A percentile compares a stretch with the other conserved stretches of the same genome.
Conservation (phyloP, 352 stramenopile species). For the Pythium rhizo-oryzae region DNA sequence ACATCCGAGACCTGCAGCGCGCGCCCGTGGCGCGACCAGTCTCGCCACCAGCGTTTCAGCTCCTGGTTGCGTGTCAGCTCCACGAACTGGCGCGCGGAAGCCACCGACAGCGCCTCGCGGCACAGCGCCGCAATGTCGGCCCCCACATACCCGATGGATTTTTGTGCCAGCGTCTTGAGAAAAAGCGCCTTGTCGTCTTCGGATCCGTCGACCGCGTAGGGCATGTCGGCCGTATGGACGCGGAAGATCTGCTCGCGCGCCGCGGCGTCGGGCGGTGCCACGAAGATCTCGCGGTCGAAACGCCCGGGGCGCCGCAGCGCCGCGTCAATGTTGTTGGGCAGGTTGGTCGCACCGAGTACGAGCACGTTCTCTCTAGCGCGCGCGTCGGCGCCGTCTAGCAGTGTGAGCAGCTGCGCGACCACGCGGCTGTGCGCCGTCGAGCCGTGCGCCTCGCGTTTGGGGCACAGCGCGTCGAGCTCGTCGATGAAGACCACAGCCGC, state of each 20-base stretch:
- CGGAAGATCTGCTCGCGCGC: slow-evolving; percentile 66
- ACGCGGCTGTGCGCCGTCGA: slow-evolving; percentile 70
- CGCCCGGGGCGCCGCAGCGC: slow-evolving; percentile 75
- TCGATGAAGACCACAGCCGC: slow-evolving; percentile 94
- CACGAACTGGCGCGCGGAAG: slow-evolving; percentile 67
- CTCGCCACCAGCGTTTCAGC: slow-evolving; percentile 57
- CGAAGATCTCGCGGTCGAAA: slow-evolving; percentile 81
- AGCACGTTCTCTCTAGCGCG: slow-evolving; percentile 86
- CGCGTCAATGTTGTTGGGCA: slow-evolving; percentile 92
- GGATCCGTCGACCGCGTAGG: slow-evolving; percentile 26
- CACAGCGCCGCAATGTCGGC: slow-evolving; percentile 81
- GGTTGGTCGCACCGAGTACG: slow-evolving; percentile 94
- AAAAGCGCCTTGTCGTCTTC: slow-evolving; percentile 34
- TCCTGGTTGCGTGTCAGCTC: slow-evolving; percentile 50
- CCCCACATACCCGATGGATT: slow-evolving; percentile 77
- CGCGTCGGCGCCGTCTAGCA: slow-evolving; percentile 93
- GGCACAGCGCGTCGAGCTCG: slow-evolving; percentile 95
- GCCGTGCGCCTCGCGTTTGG: slow-evolving; percentile 79
- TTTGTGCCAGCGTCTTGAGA: slow-evolving; percentile 41
- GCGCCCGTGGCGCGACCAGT: slow-evolving; percentile 53
- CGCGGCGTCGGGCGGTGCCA: slow-evolving; percentile 47
- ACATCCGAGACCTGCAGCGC: slow-evolving; percentile 45
- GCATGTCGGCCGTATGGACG: slow-evolving; percentile 52
- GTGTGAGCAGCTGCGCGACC: slow-evolving; percentile 94
- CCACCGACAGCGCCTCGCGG: slow-evolving; percentile 69